Evolutionary conservation across 2,329 filamentous ascomycete species (phyloP), one percentile per base, ranked within the genome.

Genomic region (Claviceps sp.): DNA sequence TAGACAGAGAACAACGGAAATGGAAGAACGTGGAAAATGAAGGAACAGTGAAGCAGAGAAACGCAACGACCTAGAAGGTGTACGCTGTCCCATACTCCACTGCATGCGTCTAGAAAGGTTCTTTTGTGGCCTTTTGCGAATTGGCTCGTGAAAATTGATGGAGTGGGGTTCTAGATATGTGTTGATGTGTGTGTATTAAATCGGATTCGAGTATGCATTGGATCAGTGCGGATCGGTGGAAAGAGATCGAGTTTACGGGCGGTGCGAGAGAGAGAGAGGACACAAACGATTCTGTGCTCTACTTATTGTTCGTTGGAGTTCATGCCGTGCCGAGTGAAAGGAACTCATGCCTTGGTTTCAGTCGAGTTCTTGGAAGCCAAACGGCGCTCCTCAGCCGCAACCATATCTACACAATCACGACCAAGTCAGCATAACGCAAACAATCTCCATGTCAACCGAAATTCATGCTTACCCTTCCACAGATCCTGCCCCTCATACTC

Each of bases 401-500:
- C 84, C 86, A 91, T 91, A 61, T 91, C 85, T 86, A 60, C 18
- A n/a, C 22, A 3, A n/a, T 34, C 30, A 34, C 30, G 9, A 34
- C 1, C 30, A 34, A 34, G 30, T 34, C 30, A 34, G 30, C 30
- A 11, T 4, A 11, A 4, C 30, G 30, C 30, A 34, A 11, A 11
- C 3, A 34, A 11, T 34, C 30, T 34, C 11, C 11, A 3, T 11
- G 30, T 34, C 30, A 34, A 11, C 1, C 9, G 30, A 3, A 11
- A 34, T 34, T 11, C 9, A 11, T 11, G 4, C 30, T 65, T 70
- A 86, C 84, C 84, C 74, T 81, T 93, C 93, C 93, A 98, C 62
- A 96, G 77, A 68, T 97, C 90, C 72, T 95, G 87, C 45, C 88
- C 87, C 65, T 84, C 78, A 67, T 94, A 93, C 57, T 86, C 77